phyloP scores from a whole-genome alignment of 2,329 filamentous ascomycete genomes.

The Dothidotthia symphoricarpi region DNA sequence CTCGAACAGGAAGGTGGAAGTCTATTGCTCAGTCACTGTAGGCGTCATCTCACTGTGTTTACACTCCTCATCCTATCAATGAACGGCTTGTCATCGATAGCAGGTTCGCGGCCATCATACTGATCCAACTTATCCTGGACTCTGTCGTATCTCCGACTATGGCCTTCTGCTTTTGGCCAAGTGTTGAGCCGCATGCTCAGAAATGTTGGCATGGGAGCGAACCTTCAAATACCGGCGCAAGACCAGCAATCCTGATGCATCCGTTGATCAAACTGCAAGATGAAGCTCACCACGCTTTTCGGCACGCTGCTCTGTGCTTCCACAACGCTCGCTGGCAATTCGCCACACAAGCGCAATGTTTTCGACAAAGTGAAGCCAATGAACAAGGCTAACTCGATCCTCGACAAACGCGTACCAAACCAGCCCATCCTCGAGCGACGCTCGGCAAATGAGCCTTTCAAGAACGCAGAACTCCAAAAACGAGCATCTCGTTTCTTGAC shows the following conservation, averaged over 20 bases:
- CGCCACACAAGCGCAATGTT: conserved; percentile 26
- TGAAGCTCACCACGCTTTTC: conserved; percentile 34
- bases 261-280: conserved; percentile 16
- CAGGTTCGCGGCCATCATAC: conserved; percentile 2
- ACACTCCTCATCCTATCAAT: conserved; percentile 3
- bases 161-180: conserved; percentile 22
- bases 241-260: background rate
- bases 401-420: conserved; percentile 29
- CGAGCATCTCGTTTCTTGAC: conserved; percentile 33
- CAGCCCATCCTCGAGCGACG: conserved; percentile 15
- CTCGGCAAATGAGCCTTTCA: conserved; percentile 26
- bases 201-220: conserved; percentile 11
- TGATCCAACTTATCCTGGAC: conserved; percentile 2
- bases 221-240: conserved; percentile 19
- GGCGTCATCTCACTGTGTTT: conserved; percentile 9
- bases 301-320: conserved; percentile 32
- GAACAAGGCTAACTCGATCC: conserved; percentile 21
- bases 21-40: background rate
- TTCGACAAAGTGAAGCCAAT: conserved; percentile 26
- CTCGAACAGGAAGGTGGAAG: too few relatives aligned
- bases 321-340: conserved; percentile 29
- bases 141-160: background rate
- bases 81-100: conserved; percentile 2
- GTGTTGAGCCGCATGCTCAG: conserved; percentile 7
- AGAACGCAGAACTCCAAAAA: conserved; percentile 35